Evolutionary conservation across 139 green algal species (phyloP), one percentile per base, ranked within the genome.

Genomic region (Nannochloris sp.): DNA sequence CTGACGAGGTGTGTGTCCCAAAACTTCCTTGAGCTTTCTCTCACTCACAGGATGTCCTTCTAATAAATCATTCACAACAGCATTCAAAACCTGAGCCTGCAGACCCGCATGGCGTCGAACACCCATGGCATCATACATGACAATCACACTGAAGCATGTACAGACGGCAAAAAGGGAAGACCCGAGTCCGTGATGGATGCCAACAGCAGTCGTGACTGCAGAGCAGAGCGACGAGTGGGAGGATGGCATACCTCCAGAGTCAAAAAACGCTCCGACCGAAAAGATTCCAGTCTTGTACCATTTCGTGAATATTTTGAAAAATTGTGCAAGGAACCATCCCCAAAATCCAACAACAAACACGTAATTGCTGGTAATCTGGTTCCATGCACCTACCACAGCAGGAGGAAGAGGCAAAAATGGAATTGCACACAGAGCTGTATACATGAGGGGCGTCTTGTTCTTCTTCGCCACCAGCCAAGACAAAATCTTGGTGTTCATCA

Each of bases 121-220:
- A n/a, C 86, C 86, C 40, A 93, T 90, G 4, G 93, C 93, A 73
- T 99, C 93, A 66, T 99, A 99, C 93, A 98, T 98, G 15, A 98
- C 91, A 34, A 99, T 95, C 8, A 88, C 70, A 48, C 72, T 94
- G 83, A 98, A 96, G 16, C 75, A 88, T 3, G 96, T 66, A 19
- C 69, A 75, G 16, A 95, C 64, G 0, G 93, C 83, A 70, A 98
- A 99, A 3, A 96, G 61, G 2, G 84, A 57, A 62, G 75, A 88
- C 49, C 73, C 74, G 25, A 98, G 54, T 8, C 93, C 93, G 37
- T 95, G 78, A 57, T 85, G 70, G 40, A 94, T 67, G 1, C 81
- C 93, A 7, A 98, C 75, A 11, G 89, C 85, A 6, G 89, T 95
- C 9, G 93, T 96, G 2, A 97, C 72, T 24, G 78, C 80, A 67